Evolutionary conservation across 108 stramenopile species (phyloP), one percentile per base, ranked within the genome.

Genomic region (Licmophora abbreviata): DNA sequence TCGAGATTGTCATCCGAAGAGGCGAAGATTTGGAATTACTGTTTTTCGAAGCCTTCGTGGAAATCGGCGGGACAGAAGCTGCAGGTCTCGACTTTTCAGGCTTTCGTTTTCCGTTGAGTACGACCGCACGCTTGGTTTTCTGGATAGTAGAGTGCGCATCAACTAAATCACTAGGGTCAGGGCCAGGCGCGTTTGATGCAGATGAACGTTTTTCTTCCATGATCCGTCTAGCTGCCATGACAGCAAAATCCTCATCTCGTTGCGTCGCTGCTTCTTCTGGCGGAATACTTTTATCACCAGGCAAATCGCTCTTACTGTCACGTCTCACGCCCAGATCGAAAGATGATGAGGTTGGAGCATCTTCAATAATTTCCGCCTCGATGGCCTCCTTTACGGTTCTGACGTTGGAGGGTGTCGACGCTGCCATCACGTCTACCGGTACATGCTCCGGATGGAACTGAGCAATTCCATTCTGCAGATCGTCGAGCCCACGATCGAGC

Each of bases 401-500:
- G 25, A 65, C 49, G 29, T 71, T 24, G 11, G 48, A 20, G 15
- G 22, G 25, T 54, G 28, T 25, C 35, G 14, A 0, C 31, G 26
- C 22, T 25, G 34, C 41, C 0, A 37, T 4, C 1, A 46, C 22
- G 9, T 61, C 27, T 12, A 20, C 34, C 32, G 24, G 37, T 64
- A 69, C 37, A 43, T 17, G 46, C 29, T 34, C 24, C 34, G 46
- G 5, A 26, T n/a, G 18, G 33, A 25, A 49, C 34, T 56, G 35
- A 15, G 81, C 54, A 22, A 69, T 79, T 26, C 83, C 87, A 35
- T 71, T 59, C 31, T 69, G 58, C 33, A 84, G 80, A 48, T 91
- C 74, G 30, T 86, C 79, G 52, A 91, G 54, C 29, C 74, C 82
- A 10, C 82, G 64, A 66, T 91, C 88, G 21, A 91, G 48, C 1